Evolutionary conservation across 1,284 basidiomycete genomes (phyloP).

Genomic region (Volvariella surrecta): DNA sequence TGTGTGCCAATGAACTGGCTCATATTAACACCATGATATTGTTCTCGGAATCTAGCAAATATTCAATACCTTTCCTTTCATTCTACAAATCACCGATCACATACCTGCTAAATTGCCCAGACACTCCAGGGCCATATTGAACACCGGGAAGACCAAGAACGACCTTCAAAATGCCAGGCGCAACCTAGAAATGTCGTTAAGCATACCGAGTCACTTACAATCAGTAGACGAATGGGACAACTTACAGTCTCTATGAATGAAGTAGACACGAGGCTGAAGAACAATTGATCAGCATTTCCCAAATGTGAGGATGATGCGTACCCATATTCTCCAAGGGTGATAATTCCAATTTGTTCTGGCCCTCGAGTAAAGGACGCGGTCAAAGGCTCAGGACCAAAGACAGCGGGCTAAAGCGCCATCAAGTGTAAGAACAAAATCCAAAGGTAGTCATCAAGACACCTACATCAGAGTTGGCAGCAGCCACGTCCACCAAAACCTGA

Average conservation of each 20-base stretch:
- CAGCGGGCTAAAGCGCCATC: constrained; percentile 9
- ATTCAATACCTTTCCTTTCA: background rate
- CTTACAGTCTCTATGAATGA: constrained; percentile 36
- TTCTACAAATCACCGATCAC: constrained; percentile 2
- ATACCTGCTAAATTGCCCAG: constrained; percentile 35
- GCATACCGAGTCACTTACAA: background rate
- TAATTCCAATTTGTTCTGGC: constrained; percentile 20
- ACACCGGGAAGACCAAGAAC: constrained; percentile 43
- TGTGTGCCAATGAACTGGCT: constrained; percentile 24
- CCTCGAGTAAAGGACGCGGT: constrained; percentile 15
- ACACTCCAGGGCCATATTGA: constrained; percentile 31
- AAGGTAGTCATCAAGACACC: constrained; percentile 10
- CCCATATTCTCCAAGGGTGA: constrained; percentile 31
- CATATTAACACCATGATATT: constrained; percentile 19
- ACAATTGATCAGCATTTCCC: constrained; percentile 4
- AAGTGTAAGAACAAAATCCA: constrained; percentile 1
- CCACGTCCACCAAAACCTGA: constrained; percentile 31
- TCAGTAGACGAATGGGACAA: background rate
- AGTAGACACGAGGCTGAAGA: constrained; percentile 28
- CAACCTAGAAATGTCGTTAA: constrained; percentile 19
- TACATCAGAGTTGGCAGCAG: constrained; percentile 34
- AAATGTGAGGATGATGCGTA: constrained; percentile 14
- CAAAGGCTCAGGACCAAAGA: constrained; percentile 15
- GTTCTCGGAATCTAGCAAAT: constrained; percentile 28
- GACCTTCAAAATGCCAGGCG: constrained; percentile 34